A percentile compares a stretch with the other conserved stretches of the same genome.
Evolutionary conservation across 306 rosid genomes (phyloP).

Genomic region (Arachis hypogaea): DNA sequence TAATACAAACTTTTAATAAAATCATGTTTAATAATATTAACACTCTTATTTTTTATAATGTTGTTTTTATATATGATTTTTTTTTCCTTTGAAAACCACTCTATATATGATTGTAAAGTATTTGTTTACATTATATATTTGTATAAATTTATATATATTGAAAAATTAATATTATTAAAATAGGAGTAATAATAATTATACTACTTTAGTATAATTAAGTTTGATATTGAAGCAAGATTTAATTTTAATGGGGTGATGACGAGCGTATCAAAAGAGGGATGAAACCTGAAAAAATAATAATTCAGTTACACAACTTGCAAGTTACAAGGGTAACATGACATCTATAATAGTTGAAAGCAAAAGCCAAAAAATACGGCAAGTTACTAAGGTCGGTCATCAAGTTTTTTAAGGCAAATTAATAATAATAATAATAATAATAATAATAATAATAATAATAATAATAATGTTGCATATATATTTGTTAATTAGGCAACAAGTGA

Average conservation of each 20-base stretch:
- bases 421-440: neutral
- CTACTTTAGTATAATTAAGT: neutral
- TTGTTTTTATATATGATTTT: too few species aligned
- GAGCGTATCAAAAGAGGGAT: slow-evolving; percentile 18
- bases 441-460: neutral
- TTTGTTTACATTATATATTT: too few species aligned
- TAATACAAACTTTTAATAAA: too few species aligned
- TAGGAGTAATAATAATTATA: too few species aligned
- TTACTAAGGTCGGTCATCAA: slow-evolving; percentile 30
- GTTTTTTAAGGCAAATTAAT: neutral
- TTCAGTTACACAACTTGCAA: neutral
- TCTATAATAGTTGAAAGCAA: slow-evolving; percentile 22
- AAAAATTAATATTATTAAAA: too few species aligned
- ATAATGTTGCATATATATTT: neutral
- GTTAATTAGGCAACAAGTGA: neutral
- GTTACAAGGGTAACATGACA: slow-evolving; percentile 25
- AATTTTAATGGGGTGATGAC: neutral
- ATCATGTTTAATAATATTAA: too few species aligned
- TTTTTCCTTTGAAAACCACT: too few species aligned
- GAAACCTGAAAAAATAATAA: neutral
- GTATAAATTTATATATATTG: too few species aligned
- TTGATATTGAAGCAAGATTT: neutral
- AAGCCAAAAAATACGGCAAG: slow-evolving; percentile 50
- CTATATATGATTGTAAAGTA: too few species aligned
- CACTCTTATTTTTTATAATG: too few species aligned